Evolutionary conservation across 2,329 filamentous ascomycete species (phyloP).

Genomic region (Zarea fungicola): DNA sequence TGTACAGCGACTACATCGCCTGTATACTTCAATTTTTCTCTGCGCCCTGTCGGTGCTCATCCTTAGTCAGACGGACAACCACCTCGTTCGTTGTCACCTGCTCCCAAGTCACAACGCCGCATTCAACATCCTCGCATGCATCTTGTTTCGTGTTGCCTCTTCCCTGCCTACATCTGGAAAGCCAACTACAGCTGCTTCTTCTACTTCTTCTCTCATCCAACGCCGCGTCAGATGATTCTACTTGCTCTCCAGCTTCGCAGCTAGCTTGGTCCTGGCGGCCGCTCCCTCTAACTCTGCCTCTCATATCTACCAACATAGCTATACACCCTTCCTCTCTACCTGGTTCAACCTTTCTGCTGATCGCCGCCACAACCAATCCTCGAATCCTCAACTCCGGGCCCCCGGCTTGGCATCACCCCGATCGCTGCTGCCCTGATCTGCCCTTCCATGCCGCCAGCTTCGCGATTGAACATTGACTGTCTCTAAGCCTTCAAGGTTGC

Average conservation of each 20-base stretch:
- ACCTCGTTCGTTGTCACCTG: too few relatives aligned
- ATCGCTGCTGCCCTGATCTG: neutral
- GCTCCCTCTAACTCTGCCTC: conserved; percentile 1
- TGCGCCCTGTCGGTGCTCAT: too few relatives aligned
- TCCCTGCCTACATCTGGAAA: neutral
- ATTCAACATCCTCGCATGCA: neutral
- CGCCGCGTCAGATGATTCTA: neutral
- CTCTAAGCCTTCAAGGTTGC: conserved; percentile 3
- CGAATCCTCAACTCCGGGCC: neutral
- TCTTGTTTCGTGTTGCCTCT: neutral
- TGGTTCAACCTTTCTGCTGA: neutral
- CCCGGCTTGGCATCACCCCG: neutral
- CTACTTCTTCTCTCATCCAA: neutral
- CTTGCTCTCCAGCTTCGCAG: conserved; percentile 3
- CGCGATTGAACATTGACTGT: neutral
- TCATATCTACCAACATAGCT: too few relatives aligned
- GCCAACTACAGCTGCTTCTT: neutral
- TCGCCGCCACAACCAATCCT: neutral
- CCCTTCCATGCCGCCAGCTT: conserved; percentile 2
- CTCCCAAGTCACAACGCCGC: too few relatives aligned
- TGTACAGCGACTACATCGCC: too few relatives aligned
- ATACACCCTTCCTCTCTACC: conserved; percentile 2
- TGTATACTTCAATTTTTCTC: too few relatives aligned
- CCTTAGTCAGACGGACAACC: too few relatives aligned
- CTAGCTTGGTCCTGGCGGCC: conserved; percentile 5